These are phyloP conservation scores for Coemansia sp. DNA, from an alignment of 192 early-diverging fungal species.

Conservation along the genomic window DNA sequence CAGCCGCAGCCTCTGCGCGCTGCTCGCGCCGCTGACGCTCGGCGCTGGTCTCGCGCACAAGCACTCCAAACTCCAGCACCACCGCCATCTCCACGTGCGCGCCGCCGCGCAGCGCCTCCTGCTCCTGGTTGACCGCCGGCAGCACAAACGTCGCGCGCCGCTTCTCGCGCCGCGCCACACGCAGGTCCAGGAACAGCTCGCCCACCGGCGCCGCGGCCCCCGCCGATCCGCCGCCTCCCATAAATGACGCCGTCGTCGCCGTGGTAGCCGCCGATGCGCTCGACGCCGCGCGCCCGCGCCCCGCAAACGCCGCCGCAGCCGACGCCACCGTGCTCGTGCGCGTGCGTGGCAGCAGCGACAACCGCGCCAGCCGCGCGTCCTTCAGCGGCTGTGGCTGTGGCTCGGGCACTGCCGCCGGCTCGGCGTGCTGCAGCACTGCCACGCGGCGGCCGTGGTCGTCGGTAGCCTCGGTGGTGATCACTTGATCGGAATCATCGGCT, in stretches of 20 bases:
- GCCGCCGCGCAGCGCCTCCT: slow-evolving; percentile 53
- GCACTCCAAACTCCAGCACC: slow-evolving; percentile 55
- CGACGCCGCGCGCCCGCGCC: slow-evolving; percentile 38
- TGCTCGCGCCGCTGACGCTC: slow-evolving; percentile 31
- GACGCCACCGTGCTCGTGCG: slow-evolving; percentile 42
- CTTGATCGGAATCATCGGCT: too few relatives aligned
- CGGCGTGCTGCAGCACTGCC: slow-evolving; percentile 38
- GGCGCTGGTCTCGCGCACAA: slow-evolving; percentile 46
- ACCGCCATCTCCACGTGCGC: slow-evolving; percentile 54
- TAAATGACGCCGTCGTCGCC: too few relatives aligned
- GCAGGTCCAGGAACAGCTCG: slow-evolving; percentile 57
- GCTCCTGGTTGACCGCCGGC: slow-evolving; percentile 52
- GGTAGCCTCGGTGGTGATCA: slow-evolving; percentile 19
- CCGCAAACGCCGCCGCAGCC: not conserved
- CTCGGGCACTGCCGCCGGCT: too few relatives aligned
- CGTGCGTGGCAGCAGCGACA: slow-evolving; percentile 40
- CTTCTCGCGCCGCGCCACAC: slow-evolving; percentile 46
- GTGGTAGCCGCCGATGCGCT: slow-evolving; percentile 23
- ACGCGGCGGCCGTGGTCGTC: slow-evolving; percentile 36
- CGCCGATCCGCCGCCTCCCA: too few relatives aligned
- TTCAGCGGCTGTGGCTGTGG: too few relatives aligned
- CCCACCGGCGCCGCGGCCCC: slow-evolving; percentile 34
- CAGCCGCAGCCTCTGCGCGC: slow-evolving; percentile 11
- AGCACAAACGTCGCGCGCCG: slow-evolving; percentile 48
- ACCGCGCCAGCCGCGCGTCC: too few relatives aligned